Evolutionary conservation across 176 grass and related monocot genomes (phyloP).

Genomic region (Ensete glaucum): DNA sequence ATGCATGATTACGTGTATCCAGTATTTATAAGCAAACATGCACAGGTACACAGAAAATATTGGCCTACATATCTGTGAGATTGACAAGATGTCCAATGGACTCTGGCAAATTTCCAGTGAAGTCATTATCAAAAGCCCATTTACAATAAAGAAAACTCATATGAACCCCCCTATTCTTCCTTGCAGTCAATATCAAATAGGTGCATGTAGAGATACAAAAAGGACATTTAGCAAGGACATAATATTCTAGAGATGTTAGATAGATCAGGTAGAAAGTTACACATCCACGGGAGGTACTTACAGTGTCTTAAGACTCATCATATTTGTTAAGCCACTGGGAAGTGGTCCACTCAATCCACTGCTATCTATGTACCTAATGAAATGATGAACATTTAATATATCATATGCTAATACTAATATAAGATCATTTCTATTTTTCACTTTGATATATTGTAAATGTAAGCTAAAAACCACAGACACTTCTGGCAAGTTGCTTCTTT

Average conservation of each 20-base stretch:
- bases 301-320: slow-evolving; percentile 31
- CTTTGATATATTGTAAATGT: not conserved
- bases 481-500: no score
- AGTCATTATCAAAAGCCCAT: slow-evolving; percentile 57
- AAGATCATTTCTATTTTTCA: not conserved
- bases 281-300: slow-evolving; percentile 18
- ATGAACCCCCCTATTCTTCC: slow-evolving; percentile 6
- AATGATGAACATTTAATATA: slow-evolving; percentile 26
- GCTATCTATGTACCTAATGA: slow-evolving; percentile 60
- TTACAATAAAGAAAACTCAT: slow-evolving; percentile 19
- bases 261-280: not conserved
- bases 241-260: not conserved
- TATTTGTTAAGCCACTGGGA: slow-evolving; percentile 20
- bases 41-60: slow-evolving; percentile 3
- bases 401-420: no score
- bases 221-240: no score
- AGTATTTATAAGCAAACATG: not conserved
- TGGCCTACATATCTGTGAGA: slow-evolving; percentile 39
- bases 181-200: not conserved
- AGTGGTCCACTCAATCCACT: slow-evolving; percentile 32
- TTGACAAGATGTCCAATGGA: slow-evolving; percentile 34
- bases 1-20: no score
- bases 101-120: slow-evolving; percentile 31
- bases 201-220: no score
- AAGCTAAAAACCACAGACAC: not conserved